phyloP scores from a whole-genome alignment of 1,139 yeast species.

The Scheffersomyces illinoinensis region DNA sequence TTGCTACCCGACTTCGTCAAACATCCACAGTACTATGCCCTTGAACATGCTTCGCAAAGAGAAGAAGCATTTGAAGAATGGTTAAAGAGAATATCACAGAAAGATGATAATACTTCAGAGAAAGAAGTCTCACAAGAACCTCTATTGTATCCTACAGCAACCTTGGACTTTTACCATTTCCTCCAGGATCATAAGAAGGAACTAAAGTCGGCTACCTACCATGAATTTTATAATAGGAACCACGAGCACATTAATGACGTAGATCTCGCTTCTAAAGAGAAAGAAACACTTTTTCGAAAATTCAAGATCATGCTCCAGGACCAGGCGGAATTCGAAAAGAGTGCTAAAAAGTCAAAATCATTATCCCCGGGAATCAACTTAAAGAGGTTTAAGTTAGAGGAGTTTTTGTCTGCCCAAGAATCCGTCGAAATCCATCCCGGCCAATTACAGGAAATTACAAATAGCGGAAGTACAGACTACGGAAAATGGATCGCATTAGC shows the following conservation, averaged over 20 bases:
- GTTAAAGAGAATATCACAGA: slow-evolving; percentile 16
- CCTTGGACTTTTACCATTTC: slow-evolving; percentile 21
- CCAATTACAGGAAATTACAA: not conserved
- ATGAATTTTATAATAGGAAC: slow-evolving; percentile 26
- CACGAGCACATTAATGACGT: slow-evolving; percentile 14
- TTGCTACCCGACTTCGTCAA: slow-evolving; percentile 28
- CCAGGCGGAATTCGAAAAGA: slow-evolving; percentile 26
- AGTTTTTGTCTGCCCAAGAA: slow-evolving; percentile 13
- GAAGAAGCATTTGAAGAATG: slow-evolving; percentile 34
- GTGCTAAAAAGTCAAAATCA: slow-evolving; percentile 17
- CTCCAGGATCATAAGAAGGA: slow-evolving; percentile 34
- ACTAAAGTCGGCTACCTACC: slow-evolving; percentile 26
- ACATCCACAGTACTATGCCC: slow-evolving; percentile 31
- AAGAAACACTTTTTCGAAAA: slow-evolving; percentile 24
- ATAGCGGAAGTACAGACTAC: slow-evolving; percentile 10
- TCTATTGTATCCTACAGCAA: slow-evolving; percentile 26
- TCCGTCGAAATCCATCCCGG: not conserved
- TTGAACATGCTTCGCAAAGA: slow-evolving; percentile 18
- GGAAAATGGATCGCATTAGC: slow-evolving; percentile 33
- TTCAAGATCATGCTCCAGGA: slow-evolving; percentile 28
- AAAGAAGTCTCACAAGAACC: slow-evolving; percentile 1
- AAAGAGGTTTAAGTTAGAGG: slow-evolving; percentile 26
- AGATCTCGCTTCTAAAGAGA: slow-evolving; percentile 14
- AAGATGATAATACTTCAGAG: not conserved
- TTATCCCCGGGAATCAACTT: slow-evolving; percentile 23